A percentile compares a stretch with the other conserved stretches of the same genome.
phyloP scores from a whole-genome alignment of 495 filamentous ascomycete species.

The Pseudomonodictys pantanalensis region DNA sequence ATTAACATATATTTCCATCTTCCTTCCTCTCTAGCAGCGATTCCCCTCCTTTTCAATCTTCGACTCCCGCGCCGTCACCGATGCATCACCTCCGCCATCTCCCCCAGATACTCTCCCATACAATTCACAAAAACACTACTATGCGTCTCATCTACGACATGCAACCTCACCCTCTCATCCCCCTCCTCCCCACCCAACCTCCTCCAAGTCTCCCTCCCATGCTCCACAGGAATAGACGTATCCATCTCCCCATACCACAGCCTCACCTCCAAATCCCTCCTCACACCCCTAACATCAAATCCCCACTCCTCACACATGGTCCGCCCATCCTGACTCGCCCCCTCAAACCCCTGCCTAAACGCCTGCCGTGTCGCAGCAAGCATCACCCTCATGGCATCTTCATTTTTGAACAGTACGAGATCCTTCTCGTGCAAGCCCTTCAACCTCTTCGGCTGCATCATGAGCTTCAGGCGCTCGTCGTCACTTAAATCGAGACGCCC shows the following conservation, averaged over 20 bases:
- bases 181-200: constrained; percentile 15
- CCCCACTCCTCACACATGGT: constrained; percentile 10
- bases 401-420: constrained; percentile 10
- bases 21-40: too few relatives aligned
- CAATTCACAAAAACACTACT: constrained; percentile 3
- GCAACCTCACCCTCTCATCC: constrained; percentile 20
- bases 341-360: constrained; percentile 24
- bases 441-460: not conserved
- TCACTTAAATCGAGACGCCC: constrained; percentile 22
- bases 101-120: constrained; percentile 14
- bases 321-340: constrained; percentile 7
- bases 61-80: too few relatives aligned
- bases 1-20: too few relatives aligned
- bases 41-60: too few relatives aligned
- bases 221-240: constrained; percentile 17
- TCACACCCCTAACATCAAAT: constrained; percentile 21
- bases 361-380: constrained; percentile 9
- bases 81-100: too few relatives aligned
- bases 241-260: constrained; percentile 28
- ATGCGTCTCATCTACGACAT: constrained; percentile 24
- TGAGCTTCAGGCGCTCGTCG: constrained; percentile 7
- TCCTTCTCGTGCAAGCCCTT: constrained; percentile 11
- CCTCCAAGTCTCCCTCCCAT: constrained; percentile 17
- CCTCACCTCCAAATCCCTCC: constrained; percentile 14
- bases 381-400: constrained; percentile 3